Percentiles rank a stretch among this genome's conserved stretches.
Evolutionary conservation across 306 rosid genomes (phyloP).

Genomic region (Vigna mungo): DNA sequence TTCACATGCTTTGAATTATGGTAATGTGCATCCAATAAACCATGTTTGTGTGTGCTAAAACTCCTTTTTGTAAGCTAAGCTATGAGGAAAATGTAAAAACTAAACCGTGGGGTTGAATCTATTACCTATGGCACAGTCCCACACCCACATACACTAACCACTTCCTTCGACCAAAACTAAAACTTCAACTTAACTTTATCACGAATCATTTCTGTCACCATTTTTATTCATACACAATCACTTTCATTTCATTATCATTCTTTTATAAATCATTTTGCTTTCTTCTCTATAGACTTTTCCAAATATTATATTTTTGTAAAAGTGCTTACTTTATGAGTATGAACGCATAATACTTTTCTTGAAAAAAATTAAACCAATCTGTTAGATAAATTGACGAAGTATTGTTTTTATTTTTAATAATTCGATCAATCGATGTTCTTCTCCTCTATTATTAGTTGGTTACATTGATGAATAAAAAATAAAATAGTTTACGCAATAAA

Average conservation of each 20-base stretch:
- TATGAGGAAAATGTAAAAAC: too few relatives aligned
- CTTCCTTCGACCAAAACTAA: not conserved
- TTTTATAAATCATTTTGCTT: not conserved
- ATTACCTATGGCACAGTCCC: not conserved
- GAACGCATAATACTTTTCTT: too few relatives aligned
- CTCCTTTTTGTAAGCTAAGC: too few relatives aligned
- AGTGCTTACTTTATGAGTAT: too few relatives aligned
- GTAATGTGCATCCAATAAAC: too few relatives aligned
- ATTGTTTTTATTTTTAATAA: not conserved
- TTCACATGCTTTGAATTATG: too few relatives aligned
- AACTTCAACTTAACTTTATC: not conserved
- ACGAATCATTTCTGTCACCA: not conserved
- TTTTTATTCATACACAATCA: not conserved
- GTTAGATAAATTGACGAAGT: not conserved
- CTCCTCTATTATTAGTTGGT: too few relatives aligned
- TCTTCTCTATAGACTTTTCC: too few relatives aligned
- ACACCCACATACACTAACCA: not conserved
- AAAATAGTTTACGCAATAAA: too few relatives aligned
- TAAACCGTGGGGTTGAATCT: not conserved
- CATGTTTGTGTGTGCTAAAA: too few relatives aligned
- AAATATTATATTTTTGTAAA: too few relatives aligned
- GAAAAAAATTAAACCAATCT: not conserved
- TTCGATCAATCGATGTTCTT: not conserved
- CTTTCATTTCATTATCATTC: not conserved
- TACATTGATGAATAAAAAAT: too few relatives aligned